Conservation (phyloP, 495 filamentous ascomycete species). For the Neurospora cerealis region DNA sequence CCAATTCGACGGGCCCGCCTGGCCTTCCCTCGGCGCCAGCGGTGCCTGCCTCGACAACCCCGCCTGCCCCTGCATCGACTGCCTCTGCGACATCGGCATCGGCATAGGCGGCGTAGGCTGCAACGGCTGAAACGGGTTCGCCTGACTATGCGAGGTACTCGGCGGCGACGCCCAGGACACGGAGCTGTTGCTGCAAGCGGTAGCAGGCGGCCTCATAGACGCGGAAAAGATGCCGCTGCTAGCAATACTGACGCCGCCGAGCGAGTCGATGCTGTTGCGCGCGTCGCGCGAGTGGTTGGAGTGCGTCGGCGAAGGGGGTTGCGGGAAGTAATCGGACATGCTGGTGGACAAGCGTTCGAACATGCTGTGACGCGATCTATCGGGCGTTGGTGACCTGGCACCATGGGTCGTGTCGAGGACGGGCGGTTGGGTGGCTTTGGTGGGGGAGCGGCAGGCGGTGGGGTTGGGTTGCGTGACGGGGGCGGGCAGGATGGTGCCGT, state of each 20-base stretch:
- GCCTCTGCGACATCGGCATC: neutral
- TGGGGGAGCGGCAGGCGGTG: neutral
- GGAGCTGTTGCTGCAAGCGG: neutral
- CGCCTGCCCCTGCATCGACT: neutral
- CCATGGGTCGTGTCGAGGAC: neutral
- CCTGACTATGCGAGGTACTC: neutral
- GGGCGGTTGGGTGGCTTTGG: conserved; percentile 1
- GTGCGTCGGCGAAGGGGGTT: conserved; percentile 7
- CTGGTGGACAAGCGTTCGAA: conserved; percentile 8
- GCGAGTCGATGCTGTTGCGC: conserved; percentile 10
- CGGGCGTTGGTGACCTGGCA: neutral
- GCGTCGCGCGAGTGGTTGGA: conserved; percentile 1
- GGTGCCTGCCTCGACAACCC: neutral
- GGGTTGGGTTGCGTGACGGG: conserved; percentile 6
- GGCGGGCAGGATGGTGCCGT: conserved; percentile 7
- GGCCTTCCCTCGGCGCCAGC: neutral
- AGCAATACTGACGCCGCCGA: conserved; percentile 16
- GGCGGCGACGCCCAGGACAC: conserved; percentile 7
- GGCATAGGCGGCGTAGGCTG: neutral
- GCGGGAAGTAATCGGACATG: conserved; percentile 8
- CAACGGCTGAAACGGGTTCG: neutral
- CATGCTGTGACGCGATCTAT: neutral
- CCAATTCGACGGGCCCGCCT: neutral
- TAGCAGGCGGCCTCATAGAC: conserved; percentile 16
- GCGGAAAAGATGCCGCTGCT: conserved; percentile 18